Evolutionary conservation across 306 rosid species (phyloP).

Genomic region (Trifolium pratense): DNA sequence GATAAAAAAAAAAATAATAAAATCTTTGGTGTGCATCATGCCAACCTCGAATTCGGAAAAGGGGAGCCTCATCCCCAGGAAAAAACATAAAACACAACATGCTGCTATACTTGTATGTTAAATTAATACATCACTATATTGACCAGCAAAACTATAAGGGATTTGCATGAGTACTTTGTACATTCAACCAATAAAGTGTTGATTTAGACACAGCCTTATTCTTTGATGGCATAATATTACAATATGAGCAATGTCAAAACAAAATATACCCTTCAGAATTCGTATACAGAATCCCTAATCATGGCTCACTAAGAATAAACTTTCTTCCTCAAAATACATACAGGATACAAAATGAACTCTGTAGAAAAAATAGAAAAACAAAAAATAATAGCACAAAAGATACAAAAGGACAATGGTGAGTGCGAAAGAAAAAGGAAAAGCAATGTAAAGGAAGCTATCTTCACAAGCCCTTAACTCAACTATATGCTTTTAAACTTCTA

Average conservation of each 20-base stretch:
- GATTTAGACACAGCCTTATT: slow-evolving; percentile 29
- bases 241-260: slow-evolving; percentile 1
- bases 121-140: background rate
- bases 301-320: slow-evolving; percentile 32
- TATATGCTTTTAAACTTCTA: slow-evolving; percentile 28
- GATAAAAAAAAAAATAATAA: too few relatives aligned
- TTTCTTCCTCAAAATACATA: slow-evolving; percentile 32
- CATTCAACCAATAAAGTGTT: background rate
- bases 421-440: slow-evolving; percentile 15
- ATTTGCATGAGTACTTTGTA: slow-evolving; percentile 6
- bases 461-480: slow-evolving; percentile 34
- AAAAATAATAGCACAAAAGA: slow-evolving; percentile 37
- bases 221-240: slow-evolving; percentile 24
- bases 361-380: slow-evolving; percentile 12
- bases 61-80: too few relatives aligned
- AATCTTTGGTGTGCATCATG: too few relatives aligned
- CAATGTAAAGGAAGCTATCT: slow-evolving; percentile 36
- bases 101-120: background rate
- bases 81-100: too few relatives aligned
- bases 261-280: slow-evolving; percentile 32
- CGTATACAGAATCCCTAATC: slow-evolving; percentile 25
- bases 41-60: too few relatives aligned
- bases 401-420: slow-evolving; percentile 33
- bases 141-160: background rate
- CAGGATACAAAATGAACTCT: slow-evolving; percentile 20